Base-by-base conservation (phyloP, 805 yeast genomes). In the Wickerhamiella nectarea region DNA sequence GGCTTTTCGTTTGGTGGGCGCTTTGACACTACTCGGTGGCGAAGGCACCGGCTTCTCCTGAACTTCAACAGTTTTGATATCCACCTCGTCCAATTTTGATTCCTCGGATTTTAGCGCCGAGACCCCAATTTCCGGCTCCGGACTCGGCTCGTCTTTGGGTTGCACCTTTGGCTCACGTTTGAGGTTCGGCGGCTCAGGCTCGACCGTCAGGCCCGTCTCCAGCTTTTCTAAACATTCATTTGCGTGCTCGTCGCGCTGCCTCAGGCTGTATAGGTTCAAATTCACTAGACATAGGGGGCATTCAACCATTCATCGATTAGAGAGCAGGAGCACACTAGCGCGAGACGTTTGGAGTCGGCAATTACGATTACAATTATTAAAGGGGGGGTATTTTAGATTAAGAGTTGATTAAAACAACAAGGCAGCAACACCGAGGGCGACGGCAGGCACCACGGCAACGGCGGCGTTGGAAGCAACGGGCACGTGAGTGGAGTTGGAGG, bases 221-320 rank as follows among this genome's bases (percentile, higher is more conserved):
- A 22, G 19, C 4, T 6, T 36, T 26, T 48, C 54, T 10, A 59
- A 35, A 38, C 63, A 59, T 6, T 37, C 37, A 36, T 56, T 56
- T 7, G 55, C 62, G 49, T 60, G 64, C 22, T 45, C 47, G n/a
- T 53, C 61, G 2, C 64, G 47, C 31, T 48, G 48, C 2, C 49
- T 39, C 6, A 50, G 26, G 8, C 49, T 43, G 18, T 51, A 31
- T 8, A 41, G 35, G 2, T 43, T 48, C 14, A 58, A 24, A 33
- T 51, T 52, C 15, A 43, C 14, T 5, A 31, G 36, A 41, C 60
- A 56, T 15, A 56, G 44, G 4, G 60, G 60, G 39, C 60, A 56
- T 9, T 22, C 34, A 18, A 38, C 41, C 35, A 18, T 38, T 35
- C 35, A 38, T 29, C 18, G 41, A 25, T 24, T 36, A 12, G 19